phyloP scores from a whole-genome alignment of 1,284 basidiomycete species.

The Leucoagaricus sp. region DNA sequence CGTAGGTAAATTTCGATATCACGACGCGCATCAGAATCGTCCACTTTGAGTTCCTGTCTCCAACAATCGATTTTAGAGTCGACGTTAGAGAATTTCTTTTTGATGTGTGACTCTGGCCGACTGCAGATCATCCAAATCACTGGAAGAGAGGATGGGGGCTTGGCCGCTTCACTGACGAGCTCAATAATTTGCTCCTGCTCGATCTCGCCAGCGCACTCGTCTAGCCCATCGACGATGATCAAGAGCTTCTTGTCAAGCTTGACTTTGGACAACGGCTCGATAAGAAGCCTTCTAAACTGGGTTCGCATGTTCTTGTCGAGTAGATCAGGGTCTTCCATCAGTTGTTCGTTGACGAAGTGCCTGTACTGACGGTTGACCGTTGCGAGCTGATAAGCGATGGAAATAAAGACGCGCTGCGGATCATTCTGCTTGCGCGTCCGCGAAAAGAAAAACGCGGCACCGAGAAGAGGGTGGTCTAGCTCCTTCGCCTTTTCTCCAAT shows the following conservation, averaged over 20 bases:
- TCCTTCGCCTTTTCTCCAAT: conserved; percentile 17
- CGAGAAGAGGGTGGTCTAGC: conserved; percentile 5
- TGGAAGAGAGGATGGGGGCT: not conserved
- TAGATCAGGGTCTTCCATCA: not conserved
- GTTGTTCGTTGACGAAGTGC: not conserved
- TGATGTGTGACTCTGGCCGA: not conserved
- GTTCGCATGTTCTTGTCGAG: not conserved
- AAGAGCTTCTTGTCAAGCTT: not conserved
- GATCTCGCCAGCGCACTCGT: conserved; percentile 2
- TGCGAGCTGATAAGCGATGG: conserved; percentile 5
- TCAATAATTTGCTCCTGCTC: not conserved
- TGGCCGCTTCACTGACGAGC: not conserved
- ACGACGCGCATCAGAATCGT: conserved; percentile 3
- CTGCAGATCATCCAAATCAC: conserved; percentile 7
- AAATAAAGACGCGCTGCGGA: not conserved
- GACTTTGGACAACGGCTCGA: conserved; percentile 1
- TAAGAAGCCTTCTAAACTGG: conserved; percentile 5
- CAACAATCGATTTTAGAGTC: not conserved
- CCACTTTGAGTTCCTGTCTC: not conserved
- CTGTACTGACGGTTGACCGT: not conserved
- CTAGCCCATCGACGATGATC: conserved; percentile 1
- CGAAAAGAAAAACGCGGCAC: conserved; percentile 14
- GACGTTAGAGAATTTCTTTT: not conserved
- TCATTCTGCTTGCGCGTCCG: conserved; percentile 1
- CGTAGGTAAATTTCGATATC: not conserved